These are phyloP conservation scores for Mycosphaerella arachidis DNA, from an alignment of 2,329 filamentous ascomycete species.

Conservation along the genomic window DNA sequence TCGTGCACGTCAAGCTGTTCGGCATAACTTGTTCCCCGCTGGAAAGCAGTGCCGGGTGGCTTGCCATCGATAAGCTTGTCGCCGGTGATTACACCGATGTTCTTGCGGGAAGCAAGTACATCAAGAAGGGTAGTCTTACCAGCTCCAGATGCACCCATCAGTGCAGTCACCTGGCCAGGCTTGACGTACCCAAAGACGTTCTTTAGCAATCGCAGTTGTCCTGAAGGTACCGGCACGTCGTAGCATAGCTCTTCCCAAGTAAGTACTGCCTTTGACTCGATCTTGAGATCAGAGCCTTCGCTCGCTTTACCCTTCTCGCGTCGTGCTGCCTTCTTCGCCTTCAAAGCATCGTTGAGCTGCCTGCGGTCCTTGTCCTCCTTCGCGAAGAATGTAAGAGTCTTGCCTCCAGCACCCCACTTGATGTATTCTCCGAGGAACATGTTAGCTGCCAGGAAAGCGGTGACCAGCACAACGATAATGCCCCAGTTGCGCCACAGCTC, in stretches of 20 bases:
- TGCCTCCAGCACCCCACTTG: slow-evolving; percentile 75
- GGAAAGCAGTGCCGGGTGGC: slow-evolving; percentile 53
- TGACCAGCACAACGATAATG: slow-evolving; percentile 71
- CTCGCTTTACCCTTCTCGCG: slow-evolving; percentile 38
- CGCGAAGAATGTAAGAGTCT: slow-evolving; percentile 70
- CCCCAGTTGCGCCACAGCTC: slow-evolving; percentile 81
- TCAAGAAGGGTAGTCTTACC: slow-evolving; percentile 84
- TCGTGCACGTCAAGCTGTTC: slow-evolving; percentile 65
- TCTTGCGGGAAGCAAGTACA: slow-evolving; percentile 63
- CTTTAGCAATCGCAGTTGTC: slow-evolving; percentile 43
- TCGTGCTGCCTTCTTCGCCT: slow-evolving; percentile 55
- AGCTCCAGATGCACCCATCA: slow-evolving; percentile 58
- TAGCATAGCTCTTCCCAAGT: slow-evolving; percentile 52
- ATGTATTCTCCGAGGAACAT: slow-evolving; percentile 74
- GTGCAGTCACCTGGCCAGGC: slow-evolving; percentile 46
- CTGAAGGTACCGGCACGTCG: slow-evolving; percentile 46
- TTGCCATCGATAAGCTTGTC: slow-evolving; percentile 59
- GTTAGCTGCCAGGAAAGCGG: slow-evolving; percentile 70
- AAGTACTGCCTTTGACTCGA: slow-evolving; percentile 52
- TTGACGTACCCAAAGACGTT: slow-evolving; percentile 48
- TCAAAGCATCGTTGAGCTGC: slow-evolving; percentile 60
- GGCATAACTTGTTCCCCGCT: slow-evolving; percentile 60
- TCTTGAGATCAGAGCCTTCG: slow-evolving; percentile 45
- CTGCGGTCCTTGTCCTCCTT: slow-evolving; percentile 65
- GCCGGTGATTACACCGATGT: slow-evolving; percentile 59